Base-by-base conservation (phyloP, 805 yeast species). In the Clavispora vitiphila region DNA sequence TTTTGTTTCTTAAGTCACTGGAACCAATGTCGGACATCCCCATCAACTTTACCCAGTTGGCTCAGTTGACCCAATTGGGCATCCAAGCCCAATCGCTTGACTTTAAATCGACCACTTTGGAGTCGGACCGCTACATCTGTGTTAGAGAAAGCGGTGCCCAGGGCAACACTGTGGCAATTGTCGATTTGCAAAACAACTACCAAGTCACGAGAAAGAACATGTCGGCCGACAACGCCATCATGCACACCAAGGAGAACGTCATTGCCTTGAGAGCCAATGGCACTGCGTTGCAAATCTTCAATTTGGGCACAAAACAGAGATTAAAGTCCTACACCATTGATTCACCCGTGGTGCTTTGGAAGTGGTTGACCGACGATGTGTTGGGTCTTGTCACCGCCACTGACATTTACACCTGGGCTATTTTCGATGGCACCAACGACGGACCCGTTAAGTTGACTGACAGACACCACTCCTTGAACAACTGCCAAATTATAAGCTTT, bases 211-310 rank as follows among this genome's bases (percentile, higher is more conserved):
- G 95, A 60, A 91, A 93, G 67, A 85, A 86, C 63, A 93, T 93
- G 96, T 77, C 86, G 42, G 99, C 99, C 35, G 99, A 93, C 67
- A 86, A 89, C 48, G 98, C 97, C 38, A 93, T 93, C 60, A 82
- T 93, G 93, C 95, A 89, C 65, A 98, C 99, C 25, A 59, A 68
- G n/a, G 80, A 83, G 63, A 81, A 84, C 65, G 88, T 90, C 49
- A 89, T 93, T 55, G 88, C 96, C 12, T 78, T 93, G 51, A 80
- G 98, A 60, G 98, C 98, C 34, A 93, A 89, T 59, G 96, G 96
- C 52, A 89, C 96, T 37, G 90, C 96, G 30, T 77, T 93, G 47
- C 99, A 89, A 69, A 86, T 93, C 53, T 95, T 93, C 69, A 86
- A 93, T 66, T 75, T 93, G 55, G 86, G 81, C 40, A 71, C 88